Evolutionary conservation across 2,329 filamentous ascomycete species (phyloP), one percentile per base, ranked within the genome.

Genomic region (Aspergillus nomiae): DNA sequence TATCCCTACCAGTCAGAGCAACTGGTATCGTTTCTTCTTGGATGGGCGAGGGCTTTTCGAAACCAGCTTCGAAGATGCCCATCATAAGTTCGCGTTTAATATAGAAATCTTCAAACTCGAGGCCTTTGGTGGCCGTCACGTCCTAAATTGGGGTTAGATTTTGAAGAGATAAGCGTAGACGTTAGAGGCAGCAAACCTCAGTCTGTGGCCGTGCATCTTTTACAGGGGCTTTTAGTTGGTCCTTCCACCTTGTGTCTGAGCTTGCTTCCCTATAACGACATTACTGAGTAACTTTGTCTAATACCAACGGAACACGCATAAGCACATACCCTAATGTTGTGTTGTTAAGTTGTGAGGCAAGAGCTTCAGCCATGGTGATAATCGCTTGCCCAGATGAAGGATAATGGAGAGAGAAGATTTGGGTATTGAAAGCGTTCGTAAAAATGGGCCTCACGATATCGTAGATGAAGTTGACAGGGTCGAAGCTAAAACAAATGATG

Each of bases 11-110:
- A 55, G 94, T 96, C 62, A 99, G 86, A 57, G 95, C 95, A 69
- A 99, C 94, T 55, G 95, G 95, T 74, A 99, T 97, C 60, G 95
- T 93, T 83, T 98, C 95, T 89, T 99, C 95, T 87, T 99, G 95
- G 73, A 99, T 99, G 12, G 95, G 95, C 62, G 95, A 99, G 19
- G 95, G 95, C 82, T 96, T 97, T 79, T 99, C 95, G 79, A 97
- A 99, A 67, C 95, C 95, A 70, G 95, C 95, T 83, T 99, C 95
- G 79, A 98, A 99, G 70, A 99, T 98, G 66, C 95, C 95, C 94
- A 98, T 99, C 82, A 99, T 88, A 65, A 99, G 84, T 77, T 97
- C 92, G 76, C 95, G 87, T 84, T 96, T 97, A 72, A 99, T 90
- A 69, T 91, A 91, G 77, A 99, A 97, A 70, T 98, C 92, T 80